A percentile compares a stretch with the other conserved stretches of the same genome.
Evolutionary conservation across 129 eudicot genomes (phyloP).

Genomic region (Apium graveolens): DNA sequence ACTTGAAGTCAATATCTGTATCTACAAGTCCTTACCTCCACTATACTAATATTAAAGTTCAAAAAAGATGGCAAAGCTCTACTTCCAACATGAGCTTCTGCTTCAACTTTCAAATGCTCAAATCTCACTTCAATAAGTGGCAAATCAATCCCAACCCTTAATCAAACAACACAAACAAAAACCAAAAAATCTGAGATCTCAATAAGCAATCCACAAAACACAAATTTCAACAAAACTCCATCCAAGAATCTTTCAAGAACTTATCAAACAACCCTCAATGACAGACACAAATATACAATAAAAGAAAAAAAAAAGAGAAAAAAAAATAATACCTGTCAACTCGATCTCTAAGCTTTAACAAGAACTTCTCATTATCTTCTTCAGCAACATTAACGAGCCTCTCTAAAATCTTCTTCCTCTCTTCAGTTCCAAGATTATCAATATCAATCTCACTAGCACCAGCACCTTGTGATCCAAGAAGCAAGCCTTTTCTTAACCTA

Average conservation of each 20-base stretch:
- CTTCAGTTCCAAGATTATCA: constrained; percentile 43
- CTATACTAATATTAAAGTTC: constrained; percentile 36
- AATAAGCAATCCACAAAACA: not conserved
- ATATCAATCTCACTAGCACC: constrained; percentile 42
- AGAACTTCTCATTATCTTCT: constrained; percentile 63
- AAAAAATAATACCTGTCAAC: constrained; percentile 38
- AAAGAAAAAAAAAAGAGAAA: not conserved
- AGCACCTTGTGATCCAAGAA: constrained; percentile 49
- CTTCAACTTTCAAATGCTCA: constrained; percentile 60
- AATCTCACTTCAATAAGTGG: constrained; percentile 81
- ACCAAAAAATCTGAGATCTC: not conserved
- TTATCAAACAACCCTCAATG: not conserved
- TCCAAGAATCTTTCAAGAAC: not conserved
- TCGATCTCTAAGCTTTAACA: constrained; percentile 52
- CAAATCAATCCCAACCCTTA: constrained; percentile 65
- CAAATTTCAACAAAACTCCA: not conserved
- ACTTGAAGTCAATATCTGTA: not conserved
- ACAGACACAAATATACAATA: too few relatives aligned
- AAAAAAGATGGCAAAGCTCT: constrained; percentile 71
- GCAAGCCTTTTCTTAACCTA: constrained; percentile 66
- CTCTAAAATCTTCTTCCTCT: constrained; percentile 47
- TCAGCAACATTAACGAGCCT: constrained; percentile 51
- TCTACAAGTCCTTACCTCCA: constrained; percentile 41
- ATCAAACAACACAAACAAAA: not conserved
- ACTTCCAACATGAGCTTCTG: constrained; percentile 57